Conservation (phyloP, 75 land plant genomes). For the Picea glauca region DNA sequence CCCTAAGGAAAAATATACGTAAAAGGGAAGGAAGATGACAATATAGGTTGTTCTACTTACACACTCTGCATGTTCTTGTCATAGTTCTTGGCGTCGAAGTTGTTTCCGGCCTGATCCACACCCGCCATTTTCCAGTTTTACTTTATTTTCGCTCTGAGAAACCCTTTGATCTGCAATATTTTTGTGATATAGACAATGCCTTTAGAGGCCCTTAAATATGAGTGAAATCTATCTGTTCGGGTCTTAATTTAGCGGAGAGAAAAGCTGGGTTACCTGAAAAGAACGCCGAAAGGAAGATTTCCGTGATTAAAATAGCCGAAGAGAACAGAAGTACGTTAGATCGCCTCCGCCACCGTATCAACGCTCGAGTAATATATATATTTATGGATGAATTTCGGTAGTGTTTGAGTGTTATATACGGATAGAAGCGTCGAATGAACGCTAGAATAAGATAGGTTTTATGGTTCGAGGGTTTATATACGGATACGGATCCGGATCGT, state of each 20-base stretch:
- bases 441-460: too few species aligned
- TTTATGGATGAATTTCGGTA: neutral
- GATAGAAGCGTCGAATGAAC: neutral
- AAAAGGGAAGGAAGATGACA: too few species aligned
- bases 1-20: neutral
- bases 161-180: too few species aligned
- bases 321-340: neutral
- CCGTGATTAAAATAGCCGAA: neutral
- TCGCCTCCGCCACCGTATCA: too few species aligned
- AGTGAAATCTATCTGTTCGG: too few species aligned
- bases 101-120: neutral
- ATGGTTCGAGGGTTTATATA: neutral
- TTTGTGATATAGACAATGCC: too few species aligned
- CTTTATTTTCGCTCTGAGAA: too few species aligned
- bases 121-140: conserved; percentile 7
- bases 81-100: conserved; percentile 9
- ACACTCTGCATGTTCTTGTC: conserved; percentile 14
- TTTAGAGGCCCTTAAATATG: too few species aligned
- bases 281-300: neutral
- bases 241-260: neutral
- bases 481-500: neutral
- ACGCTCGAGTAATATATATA: neutral
- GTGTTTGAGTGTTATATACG: too few species aligned
- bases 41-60: neutral
- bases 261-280: neutral